Evolutionary conservation across 768 basidiomycete species (phyloP).

Genomic region (Lentinula sp.): DNA sequence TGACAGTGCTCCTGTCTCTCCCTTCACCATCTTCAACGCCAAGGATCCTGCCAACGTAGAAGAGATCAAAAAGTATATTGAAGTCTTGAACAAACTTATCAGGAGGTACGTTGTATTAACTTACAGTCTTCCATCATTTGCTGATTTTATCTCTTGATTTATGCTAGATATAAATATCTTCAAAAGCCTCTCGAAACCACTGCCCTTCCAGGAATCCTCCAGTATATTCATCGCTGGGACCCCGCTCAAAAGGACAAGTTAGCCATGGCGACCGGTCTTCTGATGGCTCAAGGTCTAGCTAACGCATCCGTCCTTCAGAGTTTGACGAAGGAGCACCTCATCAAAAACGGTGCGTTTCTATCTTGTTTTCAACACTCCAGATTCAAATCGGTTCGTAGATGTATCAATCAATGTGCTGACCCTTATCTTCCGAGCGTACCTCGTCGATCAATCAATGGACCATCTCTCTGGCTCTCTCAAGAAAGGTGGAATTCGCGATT

Average conservation of each 20-base stretch:
- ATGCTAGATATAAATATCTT: constrained; percentile 91
- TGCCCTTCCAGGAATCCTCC: constrained; percentile 76
- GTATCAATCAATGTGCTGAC: constrained; percentile 74
- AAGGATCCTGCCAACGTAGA: constrained; percentile 73
- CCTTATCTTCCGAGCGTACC: constrained; percentile 74
- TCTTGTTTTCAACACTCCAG: background rate
- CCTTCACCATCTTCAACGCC: constrained; percentile 84
- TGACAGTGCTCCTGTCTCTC: constrained; percentile 76
- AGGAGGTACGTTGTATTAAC: constrained; percentile 54
- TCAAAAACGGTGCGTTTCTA: constrained; percentile 76
- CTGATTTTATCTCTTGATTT: background rate
- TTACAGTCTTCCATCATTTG: background rate
- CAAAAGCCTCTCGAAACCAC: constrained; percentile 92
- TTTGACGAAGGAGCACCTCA: constrained; percentile 88
- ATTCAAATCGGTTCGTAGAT: constrained; percentile 36
- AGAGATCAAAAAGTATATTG: constrained; percentile 89
- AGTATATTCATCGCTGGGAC: constrained; percentile 86
- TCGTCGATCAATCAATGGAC: constrained; percentile 82
- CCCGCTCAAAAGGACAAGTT: constrained; percentile 76
- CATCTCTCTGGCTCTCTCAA: constrained; percentile 80
- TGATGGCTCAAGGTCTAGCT: constrained; percentile 81
- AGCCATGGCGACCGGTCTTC: constrained; percentile 70
- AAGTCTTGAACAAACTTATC: constrained; percentile 94
- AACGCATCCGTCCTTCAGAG: constrained; percentile 72
- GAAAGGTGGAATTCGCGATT: constrained; percentile 79